Conservation (phyloP, 1,284 basidiomycete species). For the Athelia psychrophila region DNA sequence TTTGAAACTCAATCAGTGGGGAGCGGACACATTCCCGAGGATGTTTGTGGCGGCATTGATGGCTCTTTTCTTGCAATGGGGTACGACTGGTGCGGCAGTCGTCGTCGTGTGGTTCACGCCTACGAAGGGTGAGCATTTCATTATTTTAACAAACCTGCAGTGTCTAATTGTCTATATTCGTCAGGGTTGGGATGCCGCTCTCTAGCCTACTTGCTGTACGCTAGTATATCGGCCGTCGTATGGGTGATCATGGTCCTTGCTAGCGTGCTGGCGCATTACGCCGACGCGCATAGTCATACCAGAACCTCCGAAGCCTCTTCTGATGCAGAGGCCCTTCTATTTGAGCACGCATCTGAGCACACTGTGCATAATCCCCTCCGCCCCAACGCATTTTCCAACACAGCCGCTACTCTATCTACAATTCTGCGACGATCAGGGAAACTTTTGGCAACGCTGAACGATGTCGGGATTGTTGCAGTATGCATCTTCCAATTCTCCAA, state of each 20-base stretch:
- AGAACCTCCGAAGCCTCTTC: background rate
- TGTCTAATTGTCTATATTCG: no score
- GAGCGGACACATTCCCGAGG: conserved; percentile 23
- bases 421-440: background rate
- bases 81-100: conserved; percentile 32
- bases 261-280: background rate
- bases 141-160: no score
- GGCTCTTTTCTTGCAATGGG: conserved; percentile 36
- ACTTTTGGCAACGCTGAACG: background rate
- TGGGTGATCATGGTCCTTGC: background rate
- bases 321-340: background rate
- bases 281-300: background rate
- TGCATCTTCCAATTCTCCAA: background rate
- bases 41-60: conserved; percentile 31
- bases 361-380: no score
- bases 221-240: background rate
- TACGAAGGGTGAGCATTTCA: no score
- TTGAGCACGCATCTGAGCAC: background rate
- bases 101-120: conserved; percentile 35
- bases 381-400: no score
- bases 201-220: background rate
- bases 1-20: conserved; percentile 17
- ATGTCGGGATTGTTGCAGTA: background rate
- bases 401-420: no score
- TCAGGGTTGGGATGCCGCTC: background rate